These are phyloP conservation scores for Carpinus viminea DNA, from an alignment of 306 rosid species.

Conservation along the genomic window DNA sequence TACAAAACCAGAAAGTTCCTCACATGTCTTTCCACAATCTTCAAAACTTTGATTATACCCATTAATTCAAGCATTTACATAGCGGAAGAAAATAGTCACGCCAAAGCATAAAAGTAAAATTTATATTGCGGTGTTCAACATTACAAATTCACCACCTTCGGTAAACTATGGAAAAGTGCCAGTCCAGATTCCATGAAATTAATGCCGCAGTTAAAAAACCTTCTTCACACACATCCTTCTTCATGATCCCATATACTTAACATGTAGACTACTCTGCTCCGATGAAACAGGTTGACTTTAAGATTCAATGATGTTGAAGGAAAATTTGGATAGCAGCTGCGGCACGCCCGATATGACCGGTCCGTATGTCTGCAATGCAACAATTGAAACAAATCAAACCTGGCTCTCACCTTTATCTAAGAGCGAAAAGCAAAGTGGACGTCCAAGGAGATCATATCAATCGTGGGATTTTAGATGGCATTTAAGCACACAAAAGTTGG, in stretches of 20 bases:
- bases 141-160: slow-evolving; percentile 4
- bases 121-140: slow-evolving; percentile 1
- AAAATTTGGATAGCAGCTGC: slow-evolving; percentile 69
- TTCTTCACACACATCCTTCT: neutral
- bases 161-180: slow-evolving; percentile 13
- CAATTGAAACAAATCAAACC: neutral
- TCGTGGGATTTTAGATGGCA: neutral
- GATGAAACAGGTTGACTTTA: slow-evolving; percentile 12
- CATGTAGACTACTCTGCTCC: neutral
- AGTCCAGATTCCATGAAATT: neutral
- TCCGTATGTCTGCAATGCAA: slow-evolving; percentile 75
- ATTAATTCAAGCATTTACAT: neutral
- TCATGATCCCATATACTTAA: neutral
- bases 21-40: too few species aligned
- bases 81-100: neutral
- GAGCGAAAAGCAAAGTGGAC: neutral
- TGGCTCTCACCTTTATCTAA: neutral
- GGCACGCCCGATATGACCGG: slow-evolving; percentile 72
- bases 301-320: slow-evolving; percentile 57
- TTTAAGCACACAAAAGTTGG: neutral
- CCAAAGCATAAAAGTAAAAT: neutral
- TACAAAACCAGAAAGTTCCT: too few species aligned
- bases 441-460: neutral
- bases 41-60: neutral
- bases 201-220: neutral